Evolutionary conservation across 345 rosid genomes (phyloP).

Genomic region (Noccaea caerulescens): DNA sequence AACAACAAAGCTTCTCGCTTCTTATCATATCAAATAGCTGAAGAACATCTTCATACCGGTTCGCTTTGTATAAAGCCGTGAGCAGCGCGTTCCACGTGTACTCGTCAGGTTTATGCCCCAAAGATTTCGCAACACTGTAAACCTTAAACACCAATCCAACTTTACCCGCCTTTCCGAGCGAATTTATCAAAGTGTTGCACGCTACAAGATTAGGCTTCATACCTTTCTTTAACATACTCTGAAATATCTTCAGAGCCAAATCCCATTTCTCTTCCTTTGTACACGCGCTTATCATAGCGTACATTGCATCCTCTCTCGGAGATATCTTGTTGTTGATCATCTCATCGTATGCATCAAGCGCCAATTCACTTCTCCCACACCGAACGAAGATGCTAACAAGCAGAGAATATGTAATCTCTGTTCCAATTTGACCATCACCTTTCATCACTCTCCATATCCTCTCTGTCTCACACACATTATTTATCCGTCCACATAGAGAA

Average conservation of each 20-base stretch:
- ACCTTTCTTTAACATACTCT: constrained; percentile 54
- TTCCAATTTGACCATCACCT: constrained; percentile 61
- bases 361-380: constrained; percentile 63
- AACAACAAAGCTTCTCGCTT: constrained; percentile 42
- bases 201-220: constrained; percentile 63
- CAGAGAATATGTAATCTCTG: constrained; percentile 62
- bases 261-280: constrained; percentile 67
- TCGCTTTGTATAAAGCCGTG: constrained; percentile 61
- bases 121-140: constrained; percentile 48
- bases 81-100: constrained; percentile 84
- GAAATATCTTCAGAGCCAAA: constrained; percentile 59
- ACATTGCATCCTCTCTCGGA: constrained; percentile 61
- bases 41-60: constrained; percentile 61
- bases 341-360: constrained; percentile 71
- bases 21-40: constrained; percentile 64
- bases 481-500: constrained; percentile 63
- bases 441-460: constrained; percentile 69
- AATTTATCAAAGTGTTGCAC: constrained; percentile 72
- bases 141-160: constrained; percentile 62
- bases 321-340: constrained; percentile 56
- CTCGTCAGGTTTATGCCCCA: constrained; percentile 68
- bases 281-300: constrained; percentile 63
- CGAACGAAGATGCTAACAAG: constrained; percentile 73
- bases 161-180: constrained; percentile 72
- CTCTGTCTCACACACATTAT: constrained; percentile 59